Percentiles rank a stretch among this genome's conserved stretches.
Conservation (phyloP, 305 asterid genomes). For the Fraxinus angustifolia region DNA sequence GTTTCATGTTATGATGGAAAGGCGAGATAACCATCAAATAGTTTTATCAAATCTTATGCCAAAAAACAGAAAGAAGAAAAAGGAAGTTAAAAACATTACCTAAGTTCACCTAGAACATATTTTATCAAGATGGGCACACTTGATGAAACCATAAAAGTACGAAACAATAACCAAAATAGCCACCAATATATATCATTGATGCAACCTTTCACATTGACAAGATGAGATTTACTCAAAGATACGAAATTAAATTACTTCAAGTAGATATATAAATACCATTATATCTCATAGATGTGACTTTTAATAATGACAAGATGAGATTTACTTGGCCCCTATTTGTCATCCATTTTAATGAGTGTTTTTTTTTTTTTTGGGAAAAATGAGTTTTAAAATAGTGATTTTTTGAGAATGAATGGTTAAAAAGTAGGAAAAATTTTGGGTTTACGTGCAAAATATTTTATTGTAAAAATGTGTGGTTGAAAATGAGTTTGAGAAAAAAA, state of each 20-base stretch:
- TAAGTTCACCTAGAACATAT: neutral
- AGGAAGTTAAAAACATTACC: neutral
- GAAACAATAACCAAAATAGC: neutral
- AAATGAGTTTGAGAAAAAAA: neutral
- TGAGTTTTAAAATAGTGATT: neutral
- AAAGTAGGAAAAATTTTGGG: neutral
- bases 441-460: neutral
- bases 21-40: neutral
- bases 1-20: neutral
- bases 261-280: neutral
- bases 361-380: neutral
- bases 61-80: neutral
- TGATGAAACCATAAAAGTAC: neutral
- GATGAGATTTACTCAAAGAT: neutral
- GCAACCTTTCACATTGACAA: neutral
- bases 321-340: neutral
- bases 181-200: neutral
- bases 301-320: neutral
- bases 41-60: neutral
- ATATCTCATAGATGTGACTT: neutral
- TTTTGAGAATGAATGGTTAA: neutral
- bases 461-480: neutral
- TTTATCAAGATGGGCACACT: neutral
- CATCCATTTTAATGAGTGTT: neutral
- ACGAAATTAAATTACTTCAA: neutral